These are phyloP conservation scores for Chlamydomonas eustigma DNA, from an alignment of 139 green algal genomes.

Conservation along the genomic window DNA sequence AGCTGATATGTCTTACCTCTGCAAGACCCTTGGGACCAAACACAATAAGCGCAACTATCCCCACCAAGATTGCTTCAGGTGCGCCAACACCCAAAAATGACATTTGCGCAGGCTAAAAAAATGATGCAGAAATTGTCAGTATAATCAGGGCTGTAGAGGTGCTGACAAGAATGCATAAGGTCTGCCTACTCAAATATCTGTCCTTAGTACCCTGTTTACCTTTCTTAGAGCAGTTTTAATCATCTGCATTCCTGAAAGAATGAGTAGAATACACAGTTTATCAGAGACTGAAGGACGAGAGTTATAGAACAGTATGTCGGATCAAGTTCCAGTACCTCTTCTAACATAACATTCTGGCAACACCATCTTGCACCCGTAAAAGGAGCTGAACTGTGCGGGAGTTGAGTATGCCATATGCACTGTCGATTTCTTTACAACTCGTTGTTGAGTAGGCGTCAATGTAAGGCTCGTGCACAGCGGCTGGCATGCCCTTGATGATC, in stretches of 20 bases:
- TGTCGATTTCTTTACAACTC: background rate
- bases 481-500: background rate
- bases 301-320: too few species aligned
- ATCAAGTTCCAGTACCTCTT: too few species aligned
- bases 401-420: slow-evolving; percentile 13
- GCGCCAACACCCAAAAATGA: slow-evolving; percentile 93
- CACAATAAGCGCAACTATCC: slow-evolving; percentile 94
- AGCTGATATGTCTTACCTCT: slow-evolving; percentile 65
- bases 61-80: slow-evolving; percentile 94
- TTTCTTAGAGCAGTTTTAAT: too few species aligned
- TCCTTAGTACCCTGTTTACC: too few species aligned
- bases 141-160: too few species aligned
- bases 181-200: too few species aligned
- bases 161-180: too few species aligned
- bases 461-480: background rate
- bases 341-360: slow-evolving; percentile 9
- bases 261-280: too few species aligned
- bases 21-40: slow-evolving; percentile 98
- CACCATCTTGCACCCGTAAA: slow-evolving; percentile 7
- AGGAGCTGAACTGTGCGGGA: slow-evolving; percentile 6
- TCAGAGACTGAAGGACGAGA: too few species aligned
- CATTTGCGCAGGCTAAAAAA: slow-evolving; percentile 28
- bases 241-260: too few species aligned
- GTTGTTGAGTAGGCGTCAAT: background rate
- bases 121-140: too few species aligned